phyloP scores from a whole-genome alignment of 2,329 filamentous ascomycete species.

The Cercospora berteroae region DNA sequence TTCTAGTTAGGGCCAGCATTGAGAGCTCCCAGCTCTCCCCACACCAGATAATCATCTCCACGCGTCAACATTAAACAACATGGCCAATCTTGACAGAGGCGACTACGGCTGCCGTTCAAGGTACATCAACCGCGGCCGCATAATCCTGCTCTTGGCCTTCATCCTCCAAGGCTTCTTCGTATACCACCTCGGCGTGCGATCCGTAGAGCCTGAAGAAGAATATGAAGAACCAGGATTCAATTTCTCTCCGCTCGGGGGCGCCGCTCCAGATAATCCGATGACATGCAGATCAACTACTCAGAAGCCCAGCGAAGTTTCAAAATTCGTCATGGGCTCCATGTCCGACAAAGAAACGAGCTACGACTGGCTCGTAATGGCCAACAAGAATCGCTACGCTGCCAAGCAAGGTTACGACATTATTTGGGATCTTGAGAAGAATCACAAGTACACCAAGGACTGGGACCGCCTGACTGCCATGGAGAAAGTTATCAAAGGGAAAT shows the following conservation, averaged over 20 bases:
- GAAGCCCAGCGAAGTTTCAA: not conserved
- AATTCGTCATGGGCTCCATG: conserved; percentile 19
- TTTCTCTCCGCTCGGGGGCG: not conserved
- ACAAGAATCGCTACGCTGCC: conserved; percentile 35
- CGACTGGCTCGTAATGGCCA: conserved; percentile 18
- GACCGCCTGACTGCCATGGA: not conserved
- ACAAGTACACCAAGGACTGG: conserved; percentile 36
- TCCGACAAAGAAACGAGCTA: conserved; percentile 13
- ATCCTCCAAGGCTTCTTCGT: not conserved
- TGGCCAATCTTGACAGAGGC: not conserved
- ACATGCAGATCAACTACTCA: not conserved
- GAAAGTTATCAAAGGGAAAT: not conserved
- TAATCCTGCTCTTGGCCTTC: not conserved
- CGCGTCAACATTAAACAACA: not conserved
- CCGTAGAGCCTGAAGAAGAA: not conserved
- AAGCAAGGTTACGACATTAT: conserved; percentile 43
- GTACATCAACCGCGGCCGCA: not conserved
- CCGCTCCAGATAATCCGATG: not conserved
- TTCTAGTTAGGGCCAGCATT: not conserved
- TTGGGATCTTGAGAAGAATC: conserved; percentile 41
- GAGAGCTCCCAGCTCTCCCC: not conserved
- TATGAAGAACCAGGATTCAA: not conserved
- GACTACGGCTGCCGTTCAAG: not conserved
- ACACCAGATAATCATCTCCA: not conserved
- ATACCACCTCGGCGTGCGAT: not conserved